Base-by-base conservation (phyloP, 805 yeast genomes). In the Cyberlindnera lachancei region DNA sequence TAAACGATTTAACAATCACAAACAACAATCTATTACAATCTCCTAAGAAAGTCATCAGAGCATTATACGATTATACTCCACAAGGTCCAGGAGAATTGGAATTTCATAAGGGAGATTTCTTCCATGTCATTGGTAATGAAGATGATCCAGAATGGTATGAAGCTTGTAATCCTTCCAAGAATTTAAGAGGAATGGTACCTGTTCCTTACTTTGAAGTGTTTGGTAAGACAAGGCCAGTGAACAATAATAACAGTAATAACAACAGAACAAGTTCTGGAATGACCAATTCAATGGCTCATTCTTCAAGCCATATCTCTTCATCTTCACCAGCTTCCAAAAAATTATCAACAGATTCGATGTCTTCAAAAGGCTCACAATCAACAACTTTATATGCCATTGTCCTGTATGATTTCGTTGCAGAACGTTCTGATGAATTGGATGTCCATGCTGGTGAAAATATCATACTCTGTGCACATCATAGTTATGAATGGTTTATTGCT, bases 401-500 rank as follows among this genome's bases (percentile, higher is more conserved):
- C 6, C 63, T 87, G 32, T 92, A 79, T 54, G 94, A 85, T 48
- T 92, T 92, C 58, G 69, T 65, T 39, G 96, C 97, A 6, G 70
- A 66, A 46, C 61, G 67, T 37, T 55, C 74, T 7, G 98, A 94
- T 60, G 99, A 92, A 58, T 68, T 92, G 42, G 79, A 80, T 41
- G 85, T 90, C 3, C 52, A 58, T 18, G 83, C 83, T 2, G 96
- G 96, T 23, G 99, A 92, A 48, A 80, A 83, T 47, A 70, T 92
- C 40, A 83, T 88, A 19, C 75, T 94, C 10, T 90, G 96, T 59
- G 99, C 99, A 3, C 96, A 90, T 58, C 94, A 90, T 52, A 87
- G 86, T 35, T 82, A 68, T 43, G 99, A 94, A 60, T 92, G 99
- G 99, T 88, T 87, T 48, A 92, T 92, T 38, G 97, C 96, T 5